Evolutionary conservation across 805 yeast species (phyloP), one percentile per base, ranked within the genome.

Genomic region (Pichia phayaonensis): DNA sequence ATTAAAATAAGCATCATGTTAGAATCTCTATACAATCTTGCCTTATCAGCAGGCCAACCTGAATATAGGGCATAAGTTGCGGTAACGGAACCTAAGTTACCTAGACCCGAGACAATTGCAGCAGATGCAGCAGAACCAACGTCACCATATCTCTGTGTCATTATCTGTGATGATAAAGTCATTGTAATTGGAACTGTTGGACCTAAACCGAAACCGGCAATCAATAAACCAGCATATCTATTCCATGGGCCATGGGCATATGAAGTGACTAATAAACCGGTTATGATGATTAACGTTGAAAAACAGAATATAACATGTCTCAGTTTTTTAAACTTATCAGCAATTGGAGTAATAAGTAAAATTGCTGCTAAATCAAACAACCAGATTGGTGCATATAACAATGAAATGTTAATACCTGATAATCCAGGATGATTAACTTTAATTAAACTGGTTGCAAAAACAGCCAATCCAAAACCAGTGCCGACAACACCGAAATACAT

Each of bases 401-500:
- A 73, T 2, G 92, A 84, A 24, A 89, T 80, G 52, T 81, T 71
- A 57, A 89, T 84, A 2, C 88, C 79, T 2, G 81, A 66, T 55
- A 85, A 71, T 8, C 62, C 56, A 2, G 92, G 83, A 62, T 86
- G 81, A 55, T 83, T 80, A 5, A 77, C 76, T 46, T 73, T 66
- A 59, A 88, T 83, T 57, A 88, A 78, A 10, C 92, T 81, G 4
- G 95, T 83, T 6, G 90, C 96, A 66, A 84, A 88, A 21, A 84
- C 92, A 31, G 90, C 90, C 45, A 88, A 70, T 31, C 95, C 96
- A 60, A 76, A 83, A 1, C 96, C 96, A n/a, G 88, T 80, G 44
- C 96, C 96, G 24, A 88, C 96, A 21, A 86, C 95, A 20, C 96
- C 96, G 63, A 88, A 89, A 68, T 88, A 88, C 96, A 88, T 88